A percentile compares a stretch with the other conserved stretches of the same genome.
Evolutionary conservation across 2,329 filamentous ascomycete species (phyloP).

Genomic region (Cordyceps farinosa): DNA sequence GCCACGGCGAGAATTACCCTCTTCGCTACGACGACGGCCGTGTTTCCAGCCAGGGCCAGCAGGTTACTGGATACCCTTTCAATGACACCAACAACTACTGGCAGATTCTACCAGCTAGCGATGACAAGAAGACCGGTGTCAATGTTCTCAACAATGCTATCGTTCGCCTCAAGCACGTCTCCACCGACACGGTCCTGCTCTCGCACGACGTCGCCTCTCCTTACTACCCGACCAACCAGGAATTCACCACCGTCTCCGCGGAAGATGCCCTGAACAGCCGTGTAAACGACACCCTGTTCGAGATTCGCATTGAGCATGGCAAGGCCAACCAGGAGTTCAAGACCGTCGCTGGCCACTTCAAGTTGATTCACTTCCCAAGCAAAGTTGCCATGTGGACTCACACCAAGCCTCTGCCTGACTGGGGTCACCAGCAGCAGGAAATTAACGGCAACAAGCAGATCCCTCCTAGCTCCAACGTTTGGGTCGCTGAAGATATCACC

Average conservation of each 20-base stretch:
- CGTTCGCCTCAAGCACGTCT: constrained; percentile 80
- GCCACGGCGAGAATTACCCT: constrained; percentile 83
- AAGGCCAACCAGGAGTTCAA: constrained; percentile 82
- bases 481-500: constrained; percentile 90
- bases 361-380: constrained; percentile 88
- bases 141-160: constrained; percentile 79
- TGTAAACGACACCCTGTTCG: constrained; percentile 87
- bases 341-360: constrained; percentile 89
- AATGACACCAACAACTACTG: constrained; percentile 99
- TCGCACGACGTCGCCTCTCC: constrained; percentile 97
- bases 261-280: constrained; percentile 72
- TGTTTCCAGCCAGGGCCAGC: constrained; percentile 95
- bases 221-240: constrained; percentile 95
- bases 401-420: constrained; percentile 89
- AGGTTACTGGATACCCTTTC: constrained; percentile 96
- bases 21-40: constrained; percentile 95
- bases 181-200: constrained; percentile 80
- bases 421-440: constrained; percentile 95
- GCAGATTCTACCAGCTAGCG: constrained; percentile 76
- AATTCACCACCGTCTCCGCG: constrained; percentile 79
- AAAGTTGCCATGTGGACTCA: constrained; percentile 99
- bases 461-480: constrained; percentile 83
- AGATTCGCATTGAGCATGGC: constrained; percentile 83
- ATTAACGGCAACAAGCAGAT: constrained; percentile 99
- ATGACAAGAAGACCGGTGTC: constrained; percentile 56